Evolutionary conservation across 2,329 filamentous ascomycete species (phyloP).

Genomic region (Penicillium verrucosum): DNA sequence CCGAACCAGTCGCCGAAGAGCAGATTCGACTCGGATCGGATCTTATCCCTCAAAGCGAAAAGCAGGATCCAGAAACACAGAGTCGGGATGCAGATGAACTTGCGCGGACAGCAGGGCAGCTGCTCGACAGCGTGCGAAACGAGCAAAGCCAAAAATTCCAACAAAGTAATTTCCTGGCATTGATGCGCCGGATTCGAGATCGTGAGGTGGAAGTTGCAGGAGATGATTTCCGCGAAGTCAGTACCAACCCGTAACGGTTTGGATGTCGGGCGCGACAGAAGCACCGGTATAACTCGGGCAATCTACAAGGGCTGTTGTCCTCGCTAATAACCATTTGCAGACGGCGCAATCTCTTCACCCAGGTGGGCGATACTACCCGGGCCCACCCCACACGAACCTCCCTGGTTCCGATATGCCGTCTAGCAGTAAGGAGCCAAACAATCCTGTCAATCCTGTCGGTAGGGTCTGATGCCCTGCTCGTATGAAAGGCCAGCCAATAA

Average conservation of each 20-base stretch:
- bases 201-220: slow-evolving; percentile 70
- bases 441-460: slow-evolving; percentile 11
- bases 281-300: slow-evolving; percentile 37
- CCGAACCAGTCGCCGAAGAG: slow-evolving; percentile 18
- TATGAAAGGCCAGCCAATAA: slow-evolving; percentile 3
- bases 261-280: slow-evolving; percentile 35
- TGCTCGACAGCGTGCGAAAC: slow-evolving; percentile 66
- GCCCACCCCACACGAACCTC: slow-evolving; percentile 15
- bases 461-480: slow-evolving; percentile 5
- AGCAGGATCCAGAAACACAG: slow-evolving; percentile 32
- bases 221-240: slow-evolving; percentile 54
- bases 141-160: slow-evolving; percentile 72
- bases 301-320: slow-evolving; percentile 29
- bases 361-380: slow-evolving; percentile 46
- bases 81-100: slow-evolving; percentile 62
- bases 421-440: slow-evolving; percentile 25
- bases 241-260: slow-evolving; percentile 43
- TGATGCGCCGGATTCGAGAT: slow-evolving; percentile 74
- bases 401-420: slow-evolving; percentile 8
- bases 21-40: slow-evolving; percentile 44
- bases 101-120: slow-evolving; percentile 65
- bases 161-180: slow-evolving; percentile 69
- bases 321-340: slow-evolving; percentile 37
- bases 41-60: slow-evolving; percentile 37
- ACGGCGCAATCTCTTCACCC: slow-evolving; percentile 46